These are phyloP conservation scores for Jimgerdemannia flammicorona DNA, from an alignment of 192 early-diverging fungal species.

Conservation along the genomic window DNA sequence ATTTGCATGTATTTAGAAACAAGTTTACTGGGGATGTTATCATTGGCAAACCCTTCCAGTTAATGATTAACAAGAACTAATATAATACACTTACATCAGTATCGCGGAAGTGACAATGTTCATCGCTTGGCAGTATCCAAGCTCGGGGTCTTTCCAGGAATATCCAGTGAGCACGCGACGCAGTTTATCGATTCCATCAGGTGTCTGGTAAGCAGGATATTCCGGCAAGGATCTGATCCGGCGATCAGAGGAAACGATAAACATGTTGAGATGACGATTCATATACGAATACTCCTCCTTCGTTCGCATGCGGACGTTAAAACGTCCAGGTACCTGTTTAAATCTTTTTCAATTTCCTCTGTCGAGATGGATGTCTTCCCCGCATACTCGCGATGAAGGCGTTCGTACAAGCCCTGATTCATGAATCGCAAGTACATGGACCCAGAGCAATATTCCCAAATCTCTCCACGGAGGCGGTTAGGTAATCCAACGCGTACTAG, in stretches of 20 bases:
- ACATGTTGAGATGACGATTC: too few relatives aligned
- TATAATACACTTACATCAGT: constrained; percentile 58
- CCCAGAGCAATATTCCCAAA: constrained; percentile 92
- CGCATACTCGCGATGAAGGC: constrained; percentile 63
- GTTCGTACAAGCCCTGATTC: constrained; percentile 81
- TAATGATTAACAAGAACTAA: not conserved
- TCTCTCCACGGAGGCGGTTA: constrained; percentile 83
- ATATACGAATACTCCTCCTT: too few relatives aligned
- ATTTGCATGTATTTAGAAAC: not conserved
- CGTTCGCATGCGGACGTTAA: not conserved
- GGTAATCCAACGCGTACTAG: constrained; percentile 89
- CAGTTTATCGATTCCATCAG: constrained; percentile 88
- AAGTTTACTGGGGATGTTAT: too few relatives aligned
- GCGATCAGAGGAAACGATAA: not conserved
- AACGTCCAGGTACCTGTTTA: constrained; percentile 57
- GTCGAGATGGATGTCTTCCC: constrained; percentile 73
- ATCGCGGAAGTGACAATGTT: constrained; percentile 96
- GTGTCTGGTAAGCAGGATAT: constrained; percentile 86
- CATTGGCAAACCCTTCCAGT: not conserved
- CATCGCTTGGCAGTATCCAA: constrained; percentile 99
- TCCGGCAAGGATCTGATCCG: constrained; percentile 84
- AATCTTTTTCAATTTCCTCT: constrained; percentile 96
- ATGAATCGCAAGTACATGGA: constrained; percentile 83
- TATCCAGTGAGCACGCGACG: constrained; percentile 91
- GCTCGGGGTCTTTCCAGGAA: constrained; percentile 78